Conservation (phyloP, 495 filamentous ascomycete genomes). For the Lasiosphaeria hispida region DNA sequence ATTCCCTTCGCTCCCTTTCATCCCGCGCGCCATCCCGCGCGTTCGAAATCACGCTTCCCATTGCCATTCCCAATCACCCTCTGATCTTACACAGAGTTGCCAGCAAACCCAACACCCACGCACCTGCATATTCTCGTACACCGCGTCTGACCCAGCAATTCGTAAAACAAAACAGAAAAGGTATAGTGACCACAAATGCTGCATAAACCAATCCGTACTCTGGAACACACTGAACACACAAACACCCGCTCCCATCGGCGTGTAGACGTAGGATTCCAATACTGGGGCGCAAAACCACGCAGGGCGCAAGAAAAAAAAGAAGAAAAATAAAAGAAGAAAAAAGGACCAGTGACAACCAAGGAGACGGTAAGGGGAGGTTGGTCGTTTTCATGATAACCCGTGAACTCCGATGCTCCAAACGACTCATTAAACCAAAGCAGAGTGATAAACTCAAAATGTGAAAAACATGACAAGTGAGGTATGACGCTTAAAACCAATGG, state of each 20-base stretch:
- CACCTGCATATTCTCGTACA: background rate
- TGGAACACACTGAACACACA: too few relatives aligned
- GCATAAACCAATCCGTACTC: too few relatives aligned
- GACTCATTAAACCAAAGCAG: too few relatives aligned
- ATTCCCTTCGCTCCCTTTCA: background rate
- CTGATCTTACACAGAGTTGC: too few relatives aligned
- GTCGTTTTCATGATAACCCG: background rate
- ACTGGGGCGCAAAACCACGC: too few relatives aligned
- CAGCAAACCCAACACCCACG: too few relatives aligned
- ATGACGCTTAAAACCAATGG: background rate
- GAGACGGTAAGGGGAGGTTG: too few relatives aligned
- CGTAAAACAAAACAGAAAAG: background rate
- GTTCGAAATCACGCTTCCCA: too few relatives aligned
- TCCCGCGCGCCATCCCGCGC: too few relatives aligned
- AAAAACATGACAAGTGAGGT: background rate
- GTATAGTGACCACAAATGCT: background rate
- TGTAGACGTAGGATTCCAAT: too few relatives aligned
- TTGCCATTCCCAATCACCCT: too few relatives aligned
- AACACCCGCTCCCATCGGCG: too few relatives aligned
- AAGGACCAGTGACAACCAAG: background rate
- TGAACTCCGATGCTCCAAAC: constrained; percentile 13
- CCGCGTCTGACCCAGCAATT: background rate
- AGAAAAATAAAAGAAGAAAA: background rate
- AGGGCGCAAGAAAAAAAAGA: constrained; percentile 2
- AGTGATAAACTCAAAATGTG: background rate